phyloP scores from a whole-genome alignment of 169 alveolate species.

The Plasmodium cynomolgi region DNA sequence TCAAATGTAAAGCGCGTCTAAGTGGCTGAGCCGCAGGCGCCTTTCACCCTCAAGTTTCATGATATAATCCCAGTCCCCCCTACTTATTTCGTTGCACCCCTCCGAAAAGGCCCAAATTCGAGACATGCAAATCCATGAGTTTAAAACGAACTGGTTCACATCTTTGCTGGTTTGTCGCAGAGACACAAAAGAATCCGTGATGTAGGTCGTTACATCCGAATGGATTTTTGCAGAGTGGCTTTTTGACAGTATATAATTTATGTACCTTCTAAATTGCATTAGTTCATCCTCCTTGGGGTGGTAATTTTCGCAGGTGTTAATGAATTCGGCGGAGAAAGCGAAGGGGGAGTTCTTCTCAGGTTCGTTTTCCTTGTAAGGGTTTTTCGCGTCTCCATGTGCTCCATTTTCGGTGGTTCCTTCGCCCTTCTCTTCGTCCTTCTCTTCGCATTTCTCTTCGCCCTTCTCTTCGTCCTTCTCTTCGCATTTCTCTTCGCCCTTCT shows the following conservation, averaged over 20 bases:
- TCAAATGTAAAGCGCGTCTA: constrained; percentile 27
- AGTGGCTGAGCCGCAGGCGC: constrained; percentile 27
- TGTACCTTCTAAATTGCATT: constrained; percentile 75
- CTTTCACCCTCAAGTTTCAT: constrained; percentile 53
- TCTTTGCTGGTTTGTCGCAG: constrained; percentile 56
- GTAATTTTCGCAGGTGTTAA: constrained; percentile 24
- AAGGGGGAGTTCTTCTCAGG: neutral
- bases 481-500: neutral
- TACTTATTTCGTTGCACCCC: constrained; percentile 51
- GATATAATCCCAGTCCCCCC: constrained; percentile 44
- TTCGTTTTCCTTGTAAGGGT: neutral
- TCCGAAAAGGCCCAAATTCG: constrained; percentile 74
- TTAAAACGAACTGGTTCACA: constrained; percentile 63
- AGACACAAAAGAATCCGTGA: constrained; percentile 56
- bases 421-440: neutral
- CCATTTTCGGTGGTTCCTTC: neutral
- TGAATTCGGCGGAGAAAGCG: constrained; percentile 42
- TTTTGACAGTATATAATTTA: constrained; percentile 71
- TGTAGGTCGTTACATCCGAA: constrained; percentile 34
- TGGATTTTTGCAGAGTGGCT: constrained; percentile 58
- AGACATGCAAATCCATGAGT: constrained; percentile 72
- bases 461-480: no score
- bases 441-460: neutral
- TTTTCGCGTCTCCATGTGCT: neutral
- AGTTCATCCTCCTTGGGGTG: constrained; percentile 53